Evolutionary conservation across 2,329 filamentous ascomycete genomes (phyloP), one percentile per base, ranked within the genome.

Genomic region (Anisogramma anomala): DNA sequence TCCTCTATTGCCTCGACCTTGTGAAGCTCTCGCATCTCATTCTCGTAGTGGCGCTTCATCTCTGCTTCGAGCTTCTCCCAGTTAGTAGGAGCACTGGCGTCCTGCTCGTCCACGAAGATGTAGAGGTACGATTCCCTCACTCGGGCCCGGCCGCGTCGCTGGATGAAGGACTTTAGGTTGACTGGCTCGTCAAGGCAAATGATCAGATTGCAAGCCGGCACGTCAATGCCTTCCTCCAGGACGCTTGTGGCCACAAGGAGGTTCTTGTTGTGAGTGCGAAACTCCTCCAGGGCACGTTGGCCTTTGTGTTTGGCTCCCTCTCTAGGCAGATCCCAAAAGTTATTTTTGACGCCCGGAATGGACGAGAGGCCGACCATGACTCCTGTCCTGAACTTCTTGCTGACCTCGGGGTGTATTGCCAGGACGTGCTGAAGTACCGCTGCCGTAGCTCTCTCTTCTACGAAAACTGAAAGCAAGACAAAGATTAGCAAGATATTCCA

Each of bases 11-110:
- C 49, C 34, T 67, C 54, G 0, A 75, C 55, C 11, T 64, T 54
- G 15, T 66, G 52, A 0, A 69, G 54, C 37, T 70, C 58, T 17
- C 79, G 67, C 46, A 70, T 57, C 5, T 86, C 76, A 33, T 84
- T 71, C 46, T 79, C 70, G 51, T 85, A 93, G 0, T 71, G 68
- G 34, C 60, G 55, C 50, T 78, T 82, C 80, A 94, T 87, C n/a
- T 75, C 65, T 3, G 67, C 57, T 54, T 95, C 89, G 13, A 91
- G 65, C 0, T 56, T 53, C 19, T 74, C 63, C 82, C 84, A 94
- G 19, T 71, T 66, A 3, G 57, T 47, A 2, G 58, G 47, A 7
- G 53, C 48, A 3, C 50, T 42, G 1, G 48, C 50, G 1, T 53
- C 53, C 4, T 49, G 46, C 6, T 63, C 58, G 3, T 56, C 51